phyloP scores from a whole-genome alignment of 176 grass and related monocot species.

The Themeda triandra region DNA sequence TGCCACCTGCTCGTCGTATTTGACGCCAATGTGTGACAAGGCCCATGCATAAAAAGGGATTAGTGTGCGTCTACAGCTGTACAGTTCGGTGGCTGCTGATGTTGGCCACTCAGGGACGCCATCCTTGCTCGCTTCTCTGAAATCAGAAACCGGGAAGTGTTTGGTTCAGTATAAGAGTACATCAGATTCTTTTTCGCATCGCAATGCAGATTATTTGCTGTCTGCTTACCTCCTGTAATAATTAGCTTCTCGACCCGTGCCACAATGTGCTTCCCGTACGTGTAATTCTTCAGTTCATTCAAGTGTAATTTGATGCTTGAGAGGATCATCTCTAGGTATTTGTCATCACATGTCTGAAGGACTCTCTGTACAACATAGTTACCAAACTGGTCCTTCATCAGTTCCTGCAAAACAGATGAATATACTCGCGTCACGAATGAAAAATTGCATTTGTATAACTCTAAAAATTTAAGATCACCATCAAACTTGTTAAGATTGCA shows the following conservation, averaged over 20 bases:
- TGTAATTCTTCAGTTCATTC: conserved; percentile 87
- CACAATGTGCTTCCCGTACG: conserved; percentile 96
- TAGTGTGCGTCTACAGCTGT: conserved; percentile 11
- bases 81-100: conserved; percentile 7
- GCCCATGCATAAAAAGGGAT: too few species aligned
- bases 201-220: not conserved
- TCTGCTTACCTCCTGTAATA: conserved; percentile 69
- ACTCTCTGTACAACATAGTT: conserved; percentile 97
- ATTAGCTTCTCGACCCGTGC: conserved; percentile 90
- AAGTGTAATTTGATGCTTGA: conserved; percentile 89
- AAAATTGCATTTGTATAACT: not conserved
- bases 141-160: not conserved
- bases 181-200: not conserved
- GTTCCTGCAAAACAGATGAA: conserved; percentile 37
- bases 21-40: conserved; percentile 17
- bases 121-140: conserved; percentile 41
- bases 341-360: conserved; percentile 91
- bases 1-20: not conserved
- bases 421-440: not conserved
- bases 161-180: not conserved
- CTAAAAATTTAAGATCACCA: not conserved
- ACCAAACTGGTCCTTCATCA: conserved; percentile 99
- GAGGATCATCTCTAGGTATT: conserved; percentile 72
- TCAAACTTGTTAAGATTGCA: not conserved
- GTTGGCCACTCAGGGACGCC: conserved; percentile 18